A percentile compares a stretch with the other conserved stretches of the same genome.
These are phyloP conservation scores for Spongiforma sp. DNA, from an alignment of 1,284 basidiomycete species.

Conservation along the genomic window DNA sequence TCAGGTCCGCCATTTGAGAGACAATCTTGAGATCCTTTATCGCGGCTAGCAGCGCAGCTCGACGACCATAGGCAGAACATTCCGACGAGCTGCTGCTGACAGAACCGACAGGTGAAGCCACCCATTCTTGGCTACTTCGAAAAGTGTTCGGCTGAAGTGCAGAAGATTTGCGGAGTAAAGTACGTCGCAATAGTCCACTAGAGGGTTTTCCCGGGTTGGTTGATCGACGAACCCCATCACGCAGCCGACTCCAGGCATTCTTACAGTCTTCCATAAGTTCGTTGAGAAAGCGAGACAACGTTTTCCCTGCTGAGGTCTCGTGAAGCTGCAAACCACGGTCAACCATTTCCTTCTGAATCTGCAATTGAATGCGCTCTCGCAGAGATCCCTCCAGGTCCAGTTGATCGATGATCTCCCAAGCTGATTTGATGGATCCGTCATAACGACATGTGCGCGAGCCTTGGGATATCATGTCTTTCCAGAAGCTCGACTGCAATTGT, in stretches of 20 bases:
- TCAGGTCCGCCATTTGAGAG: constrained; percentile 17
- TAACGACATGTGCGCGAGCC: constrained; percentile 21
- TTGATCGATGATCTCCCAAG: constrained; percentile 19
- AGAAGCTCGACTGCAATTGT: constrained; percentile 13
- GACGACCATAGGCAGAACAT: background rate
- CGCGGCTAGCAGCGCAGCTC: background rate
- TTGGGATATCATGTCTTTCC: constrained; percentile 16
- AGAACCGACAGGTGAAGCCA: no score
- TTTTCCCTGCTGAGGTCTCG: constrained; percentile 23
- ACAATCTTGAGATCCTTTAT: constrained; percentile 14
- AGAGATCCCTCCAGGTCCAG: constrained; percentile 8
- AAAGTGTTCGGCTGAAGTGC: constrained; percentile 1
- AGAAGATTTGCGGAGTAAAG: background rate
- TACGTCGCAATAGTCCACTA: background rate
- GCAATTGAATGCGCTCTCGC: background rate
- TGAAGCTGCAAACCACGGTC: constrained; percentile 9
- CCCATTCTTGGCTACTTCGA: no score
- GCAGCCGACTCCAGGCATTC: background rate
- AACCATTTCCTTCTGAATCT: constrained; percentile 29
- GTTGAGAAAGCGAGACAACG: constrained; percentile 7
- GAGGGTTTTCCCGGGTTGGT: background rate
- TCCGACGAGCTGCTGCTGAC: no score
- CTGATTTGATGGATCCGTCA: constrained; percentile 13
- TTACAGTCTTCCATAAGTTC: constrained; percentile 6
- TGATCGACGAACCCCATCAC: background rate